Base-by-base conservation (phyloP, 306 rosid species). In the Prunus salicina region DNA sequence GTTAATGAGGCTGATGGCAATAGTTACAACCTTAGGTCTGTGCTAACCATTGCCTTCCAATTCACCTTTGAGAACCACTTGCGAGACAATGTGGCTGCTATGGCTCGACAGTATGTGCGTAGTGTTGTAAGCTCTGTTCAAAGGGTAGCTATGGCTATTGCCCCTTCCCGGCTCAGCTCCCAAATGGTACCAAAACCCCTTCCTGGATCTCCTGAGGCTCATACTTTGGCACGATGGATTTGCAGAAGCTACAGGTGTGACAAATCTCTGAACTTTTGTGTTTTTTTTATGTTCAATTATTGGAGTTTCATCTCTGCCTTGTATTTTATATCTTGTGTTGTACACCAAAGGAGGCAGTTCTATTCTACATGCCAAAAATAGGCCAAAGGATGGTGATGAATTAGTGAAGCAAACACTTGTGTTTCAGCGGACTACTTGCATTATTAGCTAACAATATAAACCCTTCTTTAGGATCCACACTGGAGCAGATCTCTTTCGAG, bases 61-160 rank as follows among this genome's bases (percentile, higher is more conserved):
- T 95, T 92, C 67, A 92, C 93, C 65, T 95, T 88, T 45, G 99
- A 95, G 91, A 89, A 88, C 79, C 97, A 92, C 80, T 14, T 82
- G 55, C 88, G 90, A 4, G 99, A 95, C 83, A 95, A 80, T 79
- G 99, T 95, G 46, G 97, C 99, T 80, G 92, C 96, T 5, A 95
- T 95, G 99, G 99, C 99, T 67, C 99, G 99, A 53, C 99, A 95
- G 76, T 95, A 91, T 18, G 97, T 95, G 70, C 97, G 99, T 2
- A 82, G 93, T 72, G 93, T 95, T 69, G 97, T 95, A 34, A 96
- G 90, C 71, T 92, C 99, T 4, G 99, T 95, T 68, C 99, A 95
- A 80, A 88, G 99, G 78, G 99, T 95, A 76, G 96, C 99, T 70
- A 95, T 92, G 99, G 99, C 98, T 20, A 95, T 95, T 68, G 86